Evolutionary conservation across 257 asterid species (phyloP), one percentile per base, ranked within the genome.

Genomic region (Capsicum chinense): DNA sequence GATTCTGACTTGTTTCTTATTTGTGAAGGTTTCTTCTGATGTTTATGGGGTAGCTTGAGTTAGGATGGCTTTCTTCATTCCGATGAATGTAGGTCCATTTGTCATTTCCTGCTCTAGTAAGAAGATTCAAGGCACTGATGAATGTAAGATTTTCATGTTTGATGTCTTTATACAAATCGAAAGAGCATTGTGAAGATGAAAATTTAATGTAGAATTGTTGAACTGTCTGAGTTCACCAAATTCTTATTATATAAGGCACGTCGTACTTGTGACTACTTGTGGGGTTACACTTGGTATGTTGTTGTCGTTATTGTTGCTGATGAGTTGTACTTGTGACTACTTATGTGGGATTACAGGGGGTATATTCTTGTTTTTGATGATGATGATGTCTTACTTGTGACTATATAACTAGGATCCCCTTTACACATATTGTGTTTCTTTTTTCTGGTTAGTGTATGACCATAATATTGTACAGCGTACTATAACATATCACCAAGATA

Each of bases 81-180:
- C 83, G 4, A 66, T 84, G 63, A 87, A 85, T 83, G 86, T 89
- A 63, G 69, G 50, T 76, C 78, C 88, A 9, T 78, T 83, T 35
- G 21, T 87, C 84, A 59, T 90, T 87, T 86, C 83, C 37, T 54
- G 78, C 81, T 84, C 91, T 11, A n/a, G 58, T 69, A 83, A 78
- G 63, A 84, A 48, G 47, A 69, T 73, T 74, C 85, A 83, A 56
- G 9, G 6, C 57, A 56, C n/a, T 74, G 4, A 89, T 85, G 85
- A 88, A 88, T 87, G 85, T 83, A 78, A 82, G 86, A 63, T 15
- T 14, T 37, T 12, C 21, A 37, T 11, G 16, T 37, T 50, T 54
- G 10, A 64, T 15, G 35, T 21, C 7, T 9, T 52, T 17, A 17
- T 19, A 19, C 37, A 50, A 50, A 50, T 21, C 11, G 44, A 9